Percentiles rank a stretch among this genome's conserved stretches.
Conservation (phyloP, 2,329 filamentous ascomycete genomes). For the Nemania sp. region DNA sequence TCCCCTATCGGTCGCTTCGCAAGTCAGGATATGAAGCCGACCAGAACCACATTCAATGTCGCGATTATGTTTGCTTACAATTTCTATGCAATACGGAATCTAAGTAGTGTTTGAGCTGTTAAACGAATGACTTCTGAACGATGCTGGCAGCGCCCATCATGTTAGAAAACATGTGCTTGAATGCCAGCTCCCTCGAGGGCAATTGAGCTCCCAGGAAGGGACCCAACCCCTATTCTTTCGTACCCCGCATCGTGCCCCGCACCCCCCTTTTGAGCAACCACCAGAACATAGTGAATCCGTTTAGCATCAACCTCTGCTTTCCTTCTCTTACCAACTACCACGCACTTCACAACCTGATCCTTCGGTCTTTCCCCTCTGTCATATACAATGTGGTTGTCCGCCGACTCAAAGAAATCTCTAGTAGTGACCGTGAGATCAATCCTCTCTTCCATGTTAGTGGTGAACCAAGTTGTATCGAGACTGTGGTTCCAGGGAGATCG, state of each 20-base stretch:
- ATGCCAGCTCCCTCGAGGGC: not conserved
- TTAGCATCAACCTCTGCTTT: not conserved
- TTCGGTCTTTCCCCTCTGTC: constrained; percentile 5
- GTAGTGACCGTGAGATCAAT: constrained; percentile 7
- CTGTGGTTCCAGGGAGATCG: constrained; percentile 15
- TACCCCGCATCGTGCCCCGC: not conserved
- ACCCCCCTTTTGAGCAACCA: constrained; percentile 2
- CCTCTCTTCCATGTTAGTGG: constrained; percentile 1
- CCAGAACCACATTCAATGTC: too few species aligned
- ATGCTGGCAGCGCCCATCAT: too few species aligned
- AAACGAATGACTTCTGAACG: too few species aligned
- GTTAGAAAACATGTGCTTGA: not conserved
- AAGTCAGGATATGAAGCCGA: too few species aligned
- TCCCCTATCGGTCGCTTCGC: too few species aligned
- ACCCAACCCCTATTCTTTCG: constrained; percentile 20
- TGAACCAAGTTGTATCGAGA: constrained; percentile 11
- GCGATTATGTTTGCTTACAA: too few species aligned
- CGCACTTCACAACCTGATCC: constrained; percentile 7
- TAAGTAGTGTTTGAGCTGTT: too few species aligned
- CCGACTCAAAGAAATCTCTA: constrained; percentile 11
- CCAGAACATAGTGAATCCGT: constrained; percentile 18
- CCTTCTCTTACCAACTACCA: constrained; percentile 14
- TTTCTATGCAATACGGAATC: too few species aligned
- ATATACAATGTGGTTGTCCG: constrained; percentile 10
- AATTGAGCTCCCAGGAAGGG: constrained; percentile 13